Conservation (phyloP, 2,329 filamentous ascomycete genomes). For the Cadophora sp. region DNA sequence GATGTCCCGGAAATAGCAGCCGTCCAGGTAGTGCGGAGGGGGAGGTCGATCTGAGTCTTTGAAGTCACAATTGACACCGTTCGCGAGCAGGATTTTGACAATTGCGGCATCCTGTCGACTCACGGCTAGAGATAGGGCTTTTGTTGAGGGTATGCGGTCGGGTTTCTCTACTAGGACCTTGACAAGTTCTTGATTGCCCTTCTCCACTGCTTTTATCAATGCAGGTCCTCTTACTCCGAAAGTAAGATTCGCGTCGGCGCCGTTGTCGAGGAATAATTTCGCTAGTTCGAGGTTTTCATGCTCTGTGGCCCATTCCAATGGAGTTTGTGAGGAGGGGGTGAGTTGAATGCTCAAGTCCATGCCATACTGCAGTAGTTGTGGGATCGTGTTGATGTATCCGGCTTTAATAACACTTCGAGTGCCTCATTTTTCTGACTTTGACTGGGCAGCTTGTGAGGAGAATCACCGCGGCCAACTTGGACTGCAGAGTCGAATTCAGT, state of each 20-base stretch:
- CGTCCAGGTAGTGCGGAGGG: neutral
- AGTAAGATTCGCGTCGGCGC: conserved; percentile 13
- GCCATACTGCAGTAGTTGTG: conserved; percentile 10
- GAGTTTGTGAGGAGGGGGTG: neutral
- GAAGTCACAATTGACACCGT: conserved; percentile 33
- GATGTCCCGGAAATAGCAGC: neutral
- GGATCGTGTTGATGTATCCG: neutral
- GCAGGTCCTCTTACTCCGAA: conserved; percentile 19
- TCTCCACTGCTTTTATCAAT: conserved; percentile 30
- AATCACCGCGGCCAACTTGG: neutral
- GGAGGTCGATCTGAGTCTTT: conserved; percentile 32
- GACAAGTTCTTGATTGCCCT: conserved; percentile 30
- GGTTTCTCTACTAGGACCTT: conserved; percentile 30
- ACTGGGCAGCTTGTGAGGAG: neutral
- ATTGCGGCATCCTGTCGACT: conserved; percentile 29
- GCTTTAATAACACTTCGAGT: conserved; percentile 7
- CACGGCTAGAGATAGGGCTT: conserved; percentile 30
- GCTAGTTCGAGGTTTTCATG: conserved; percentile 6
- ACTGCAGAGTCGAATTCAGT: neutral
- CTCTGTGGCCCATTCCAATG: conserved; percentile 6
- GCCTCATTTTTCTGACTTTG: neutral
- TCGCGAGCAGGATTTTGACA: conserved; percentile 31
- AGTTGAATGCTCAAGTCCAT: conserved; percentile 4
- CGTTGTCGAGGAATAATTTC: conserved; percentile 12
- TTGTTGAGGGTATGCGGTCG: conserved; percentile 28